Base-by-base conservation (phyloP, 129 eudicot species). In the Centaurea solstitialis region DNA sequence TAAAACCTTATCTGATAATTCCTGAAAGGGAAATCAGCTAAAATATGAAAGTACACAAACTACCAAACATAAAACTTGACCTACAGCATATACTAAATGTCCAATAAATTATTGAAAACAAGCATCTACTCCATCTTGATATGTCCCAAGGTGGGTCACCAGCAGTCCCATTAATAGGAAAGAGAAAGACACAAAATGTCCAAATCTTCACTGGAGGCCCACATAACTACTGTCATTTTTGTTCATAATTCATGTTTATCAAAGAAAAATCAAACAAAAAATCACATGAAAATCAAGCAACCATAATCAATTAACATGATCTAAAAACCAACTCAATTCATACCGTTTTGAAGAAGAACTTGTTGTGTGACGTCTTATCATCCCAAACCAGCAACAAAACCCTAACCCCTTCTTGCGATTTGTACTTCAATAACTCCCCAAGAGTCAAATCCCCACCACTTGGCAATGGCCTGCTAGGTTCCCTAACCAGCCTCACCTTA, bases 341-440 rank as follows among this genome's bases (percentile, higher is more conserved):
- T 85, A 91, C 98, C 87, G 94, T 91, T 35, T 91, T 88, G 28
- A 93, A 68, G 87, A 91, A 89, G 88, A 93, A 88, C 69, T 86
- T 93, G 81, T 78, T 88, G 64, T 93, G 97, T 24, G 98, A 93
- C 79, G 97, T 93, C 77, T 89, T 89, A 72, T 93, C 98, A 81
- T 93, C 97, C 98, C 98, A 93, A 61, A 89, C 97, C 81, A 93
- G 78, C 88, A 93, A 57, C 91, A 93, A 79, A 38, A 93, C 97
- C 78, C 98, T 86, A 73, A 91, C 98, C 37, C 98, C 98, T 87
- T 93, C 98, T n/a, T 91, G 91, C 7, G 96, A 91, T 71, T 93
- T 93, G 74, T 91, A 91, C 88, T 87, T 91, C 79, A 93, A 77
- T 79, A 93, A 53, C 62, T 93, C 97, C 18, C 98, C 98, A 17